These are phyloP conservation scores for Pseudocercospora pini-densiflorae DNA, from an alignment of 2,329 filamentous ascomycete species.

Conservation along the genomic window DNA sequence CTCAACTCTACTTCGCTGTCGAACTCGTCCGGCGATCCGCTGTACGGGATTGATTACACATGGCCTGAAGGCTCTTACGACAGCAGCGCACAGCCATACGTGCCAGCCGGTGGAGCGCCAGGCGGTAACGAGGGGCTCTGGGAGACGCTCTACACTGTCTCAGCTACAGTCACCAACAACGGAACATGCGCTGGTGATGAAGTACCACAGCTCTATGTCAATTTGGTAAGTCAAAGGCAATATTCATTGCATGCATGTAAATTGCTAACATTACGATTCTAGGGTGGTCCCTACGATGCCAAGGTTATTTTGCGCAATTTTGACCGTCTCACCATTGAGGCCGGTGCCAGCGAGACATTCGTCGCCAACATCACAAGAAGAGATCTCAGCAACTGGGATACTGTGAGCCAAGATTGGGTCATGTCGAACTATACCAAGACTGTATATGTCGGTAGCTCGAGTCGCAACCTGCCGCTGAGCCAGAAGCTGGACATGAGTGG, in stretches of 20 bases:
- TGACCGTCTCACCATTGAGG: conserved; percentile 72
- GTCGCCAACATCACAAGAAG: conserved; percentile 72
- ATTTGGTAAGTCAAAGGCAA: conserved; percentile 50
- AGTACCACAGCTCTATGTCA: conserved; percentile 76
- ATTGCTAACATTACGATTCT: background rate
- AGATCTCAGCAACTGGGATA: conserved; percentile 88
- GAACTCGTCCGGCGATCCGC: conserved; percentile 61
- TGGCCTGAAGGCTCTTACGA: conserved; percentile 62
- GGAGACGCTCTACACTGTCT: conserved; percentile 70
- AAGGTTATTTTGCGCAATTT: conserved; percentile 75
- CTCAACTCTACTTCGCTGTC: conserved; percentile 66
- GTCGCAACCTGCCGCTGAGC: conserved; percentile 59
- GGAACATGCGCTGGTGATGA: conserved; percentile 69
- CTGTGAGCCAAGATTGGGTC: conserved; percentile 77
- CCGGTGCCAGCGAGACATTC: conserved; percentile 72
- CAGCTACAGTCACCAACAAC: conserved; percentile 72
- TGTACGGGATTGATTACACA: conserved; percentile 68
- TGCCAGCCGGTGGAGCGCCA: conserved; percentile 62
- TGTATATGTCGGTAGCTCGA: conserved; percentile 64
- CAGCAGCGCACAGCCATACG: conserved; percentile 60
- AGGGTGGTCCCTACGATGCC: conserved; percentile 73
- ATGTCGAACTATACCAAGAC: conserved; percentile 61
- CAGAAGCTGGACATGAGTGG: conserved; percentile 21
- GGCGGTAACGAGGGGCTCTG: conserved; percentile 68
- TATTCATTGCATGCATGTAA: background rate